A percentile compares a stretch with the other conserved stretches of the same genome.
phyloP scores from a whole-genome alignment of 2,329 filamentous ascomycete species.

The Dothistroma pini region DNA sequence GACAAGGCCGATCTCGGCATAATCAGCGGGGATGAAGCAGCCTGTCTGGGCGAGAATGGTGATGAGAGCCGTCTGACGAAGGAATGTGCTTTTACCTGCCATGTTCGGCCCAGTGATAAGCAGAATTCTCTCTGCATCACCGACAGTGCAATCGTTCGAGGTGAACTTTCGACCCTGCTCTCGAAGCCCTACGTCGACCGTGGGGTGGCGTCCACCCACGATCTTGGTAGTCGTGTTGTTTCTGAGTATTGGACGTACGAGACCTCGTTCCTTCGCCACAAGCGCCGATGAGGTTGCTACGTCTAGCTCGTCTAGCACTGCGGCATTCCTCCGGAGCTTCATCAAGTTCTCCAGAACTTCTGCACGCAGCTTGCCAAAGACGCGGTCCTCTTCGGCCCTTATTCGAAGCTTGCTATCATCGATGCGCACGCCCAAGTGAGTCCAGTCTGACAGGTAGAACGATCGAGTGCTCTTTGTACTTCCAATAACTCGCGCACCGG shows the following conservation, averaged over 20 bases:
- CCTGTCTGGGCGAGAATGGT: slow-evolving; percentile 90
- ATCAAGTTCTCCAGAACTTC: slow-evolving; percentile 78
- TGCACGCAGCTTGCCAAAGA: slow-evolving; percentile 71
- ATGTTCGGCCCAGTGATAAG: slow-evolving; percentile 87
- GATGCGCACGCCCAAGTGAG: slow-evolving; percentile 69
- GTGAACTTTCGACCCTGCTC: slow-evolving; percentile 79
- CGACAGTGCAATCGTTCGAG: slow-evolving; percentile 79
- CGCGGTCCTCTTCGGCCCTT: slow-evolving; percentile 74
- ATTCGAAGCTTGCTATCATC: slow-evolving; percentile 77
- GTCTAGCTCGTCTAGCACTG: slow-evolving; percentile 90
- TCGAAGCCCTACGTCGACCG: slow-evolving; percentile 77
- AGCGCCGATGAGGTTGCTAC: slow-evolving; percentile 80
- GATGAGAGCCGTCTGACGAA: slow-evolving; percentile 92
- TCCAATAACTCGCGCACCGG: slow-evolving; percentile 57
- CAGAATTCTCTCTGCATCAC: slow-evolving; percentile 69
- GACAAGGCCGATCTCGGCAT: slow-evolving; percentile 84
- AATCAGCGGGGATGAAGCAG: slow-evolving; percentile 84
- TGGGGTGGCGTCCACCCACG: slow-evolving; percentile 83
- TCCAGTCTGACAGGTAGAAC: slow-evolving; percentile 83
- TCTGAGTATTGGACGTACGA: slow-evolving; percentile 71
- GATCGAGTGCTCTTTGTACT: slow-evolving; percentile 80
- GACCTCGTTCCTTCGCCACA: slow-evolving; percentile 69
- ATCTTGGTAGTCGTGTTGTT: slow-evolving; percentile 65
- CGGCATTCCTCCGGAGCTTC: slow-evolving; percentile 80
- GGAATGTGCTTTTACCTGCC: slow-evolving; percentile 94